Percentiles rank a stretch among this genome's conserved stretches.
Evolutionary conservation across 2,329 filamentous ascomycete genomes (phyloP).

Genomic region (Knufia petricola): DNA sequence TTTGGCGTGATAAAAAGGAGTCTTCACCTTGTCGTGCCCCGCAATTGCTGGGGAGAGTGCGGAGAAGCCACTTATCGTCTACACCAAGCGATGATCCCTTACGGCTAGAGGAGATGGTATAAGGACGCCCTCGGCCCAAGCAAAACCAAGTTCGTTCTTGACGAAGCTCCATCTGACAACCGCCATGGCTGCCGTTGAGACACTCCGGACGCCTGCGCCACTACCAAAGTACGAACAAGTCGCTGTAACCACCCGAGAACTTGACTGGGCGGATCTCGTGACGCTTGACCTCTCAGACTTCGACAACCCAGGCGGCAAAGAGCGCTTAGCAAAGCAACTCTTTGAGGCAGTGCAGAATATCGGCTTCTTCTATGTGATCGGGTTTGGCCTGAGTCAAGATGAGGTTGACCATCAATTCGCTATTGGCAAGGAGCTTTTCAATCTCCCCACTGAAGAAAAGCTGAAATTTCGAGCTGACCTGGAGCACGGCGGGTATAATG

Average conservation of each 20-base stretch:
- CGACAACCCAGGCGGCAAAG: constrained; percentile 44
- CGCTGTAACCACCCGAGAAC: constrained; percentile 10
- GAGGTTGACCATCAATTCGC: constrained; percentile 52
- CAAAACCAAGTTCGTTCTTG: no score
- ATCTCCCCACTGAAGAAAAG: constrained; percentile 49
- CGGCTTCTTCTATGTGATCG: constrained; percentile 52
- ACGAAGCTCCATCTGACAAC: no score
- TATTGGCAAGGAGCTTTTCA: constrained; percentile 47
- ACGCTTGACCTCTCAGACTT: constrained; percentile 41
- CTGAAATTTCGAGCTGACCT: constrained; percentile 45
- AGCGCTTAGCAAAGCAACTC: constrained; percentile 44
- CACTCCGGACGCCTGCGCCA: neutral
- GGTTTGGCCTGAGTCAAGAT: constrained; percentile 49
- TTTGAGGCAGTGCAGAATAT: constrained; percentile 43
- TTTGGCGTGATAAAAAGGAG: no score
- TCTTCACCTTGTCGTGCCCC: no score
- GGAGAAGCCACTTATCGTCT: no score
- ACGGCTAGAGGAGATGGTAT: neutral
- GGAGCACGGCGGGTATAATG: constrained; percentile 47
- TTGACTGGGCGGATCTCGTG: constrained; percentile 21
- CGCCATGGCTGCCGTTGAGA: constrained; percentile 4
- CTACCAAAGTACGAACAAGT: constrained; percentile 6
- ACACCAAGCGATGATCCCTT: no score
- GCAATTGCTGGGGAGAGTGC: no score
- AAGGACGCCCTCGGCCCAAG: no score